Conservation (phyloP, 208 protist species). For the Leishmania tarentolae region DNA sequence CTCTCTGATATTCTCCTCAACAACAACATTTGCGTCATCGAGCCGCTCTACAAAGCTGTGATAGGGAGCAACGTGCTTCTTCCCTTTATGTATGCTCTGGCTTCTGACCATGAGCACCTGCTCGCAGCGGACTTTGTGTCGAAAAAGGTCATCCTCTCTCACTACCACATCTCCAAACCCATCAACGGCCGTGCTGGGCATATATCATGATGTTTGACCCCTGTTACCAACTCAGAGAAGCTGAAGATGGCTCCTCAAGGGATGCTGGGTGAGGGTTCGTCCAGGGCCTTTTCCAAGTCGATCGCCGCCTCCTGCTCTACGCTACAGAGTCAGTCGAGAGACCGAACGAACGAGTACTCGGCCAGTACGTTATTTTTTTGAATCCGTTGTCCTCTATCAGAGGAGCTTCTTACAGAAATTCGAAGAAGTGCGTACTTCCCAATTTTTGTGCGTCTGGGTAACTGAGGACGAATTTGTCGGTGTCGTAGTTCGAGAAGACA, state of each 20-base stretch:
- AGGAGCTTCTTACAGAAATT: constrained; percentile 73
- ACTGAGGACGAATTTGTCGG: constrained; percentile 69
- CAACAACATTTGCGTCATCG: constrained; percentile 66
- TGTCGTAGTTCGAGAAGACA: constrained; percentile 79
- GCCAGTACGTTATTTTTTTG: constrained; percentile 69
- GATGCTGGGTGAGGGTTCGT: constrained; percentile 12
- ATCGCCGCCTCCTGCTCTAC: constrained; percentile 18
- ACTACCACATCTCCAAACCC: constrained; percentile 72
- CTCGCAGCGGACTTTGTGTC: constrained; percentile 61
- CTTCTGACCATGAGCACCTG: constrained; percentile 66
- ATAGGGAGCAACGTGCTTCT: constrained; percentile 82
- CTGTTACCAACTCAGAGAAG: constrained; percentile 39
- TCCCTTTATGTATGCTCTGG: constrained; percentile 69
- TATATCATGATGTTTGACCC: constrained; percentile 76
- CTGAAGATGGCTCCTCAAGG: constrained; percentile 37
- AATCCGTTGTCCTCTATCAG: constrained; percentile 75
- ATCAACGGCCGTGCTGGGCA: constrained; percentile 79
- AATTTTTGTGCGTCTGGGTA: constrained; percentile 86
- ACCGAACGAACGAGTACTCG: constrained; percentile 59
- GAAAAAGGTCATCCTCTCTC: constrained; percentile 59
- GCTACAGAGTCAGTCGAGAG: constrained; percentile 38
- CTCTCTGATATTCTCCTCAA: constrained; percentile 81
- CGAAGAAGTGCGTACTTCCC: constrained; percentile 68
- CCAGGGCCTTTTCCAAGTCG: constrained; percentile 15
- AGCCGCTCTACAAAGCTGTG: constrained; percentile 83